A percentile compares a stretch with the other conserved stretches of the same genome.
Conservation (phyloP, 1,139 yeast species). For the Pichia sp. region DNA sequence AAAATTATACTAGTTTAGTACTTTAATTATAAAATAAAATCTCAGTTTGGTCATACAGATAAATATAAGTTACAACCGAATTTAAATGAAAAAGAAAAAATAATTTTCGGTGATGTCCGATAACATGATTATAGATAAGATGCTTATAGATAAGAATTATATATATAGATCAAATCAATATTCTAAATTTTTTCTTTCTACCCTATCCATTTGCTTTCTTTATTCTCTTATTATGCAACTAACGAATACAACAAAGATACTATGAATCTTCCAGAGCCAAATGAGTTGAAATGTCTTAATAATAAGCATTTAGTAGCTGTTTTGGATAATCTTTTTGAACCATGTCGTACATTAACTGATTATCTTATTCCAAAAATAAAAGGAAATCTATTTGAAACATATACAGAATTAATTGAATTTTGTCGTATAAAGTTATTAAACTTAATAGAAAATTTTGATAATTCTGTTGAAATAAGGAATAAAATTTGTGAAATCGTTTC, state of each 20-base stretch:
- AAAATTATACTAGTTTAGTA: too few species aligned
- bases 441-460: slow-evolving; percentile 31
- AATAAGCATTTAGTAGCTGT: slow-evolving; percentile 29
- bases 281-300: slow-evolving; percentile 17
- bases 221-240: neutral
- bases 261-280: slow-evolving; percentile 19
- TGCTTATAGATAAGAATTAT: too few species aligned
- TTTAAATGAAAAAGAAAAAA: too few species aligned
- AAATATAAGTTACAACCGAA: too few species aligned
- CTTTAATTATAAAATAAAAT: too few species aligned
- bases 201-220: too few species aligned
- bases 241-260: neutral
- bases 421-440: slow-evolving; percentile 18
- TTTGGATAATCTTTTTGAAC: slow-evolving; percentile 59
- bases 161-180: too few species aligned
- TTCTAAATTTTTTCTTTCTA: too few species aligned
- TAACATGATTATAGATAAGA: too few species aligned
- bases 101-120: too few species aligned
- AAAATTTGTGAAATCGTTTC: slow-evolving; percentile 46
- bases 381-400: slow-evolving; percentile 26
- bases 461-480: neutral
- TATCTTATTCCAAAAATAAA: slow-evolving; percentile 36
- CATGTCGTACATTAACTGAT: slow-evolving; percentile 48
- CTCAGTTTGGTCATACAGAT: too few species aligned
- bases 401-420: slow-evolving; percentile 46